These are phyloP conservation scores for Hyphopichia burtonii DNA, from an alignment of 1,139 yeast species.

Conservation along the genomic window DNA sequence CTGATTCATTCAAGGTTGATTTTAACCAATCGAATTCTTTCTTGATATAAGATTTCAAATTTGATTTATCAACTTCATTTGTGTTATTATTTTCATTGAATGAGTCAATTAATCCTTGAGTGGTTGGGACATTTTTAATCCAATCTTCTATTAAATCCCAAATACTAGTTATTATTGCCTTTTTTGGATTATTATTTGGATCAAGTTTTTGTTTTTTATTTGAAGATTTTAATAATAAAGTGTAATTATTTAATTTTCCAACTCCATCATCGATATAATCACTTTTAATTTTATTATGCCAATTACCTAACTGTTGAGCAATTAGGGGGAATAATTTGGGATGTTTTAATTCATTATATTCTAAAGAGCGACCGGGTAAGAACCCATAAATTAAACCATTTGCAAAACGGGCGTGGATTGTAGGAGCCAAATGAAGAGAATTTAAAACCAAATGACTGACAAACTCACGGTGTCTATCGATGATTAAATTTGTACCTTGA, in stretches of 20 bases:
- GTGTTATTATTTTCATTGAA: constrained; percentile 35
- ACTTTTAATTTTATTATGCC: constrained; percentile 57
- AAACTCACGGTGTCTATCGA: constrained; percentile 74
- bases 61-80: constrained; percentile 22
- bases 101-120: constrained; percentile 39
- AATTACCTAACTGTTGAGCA: constrained; percentile 67
- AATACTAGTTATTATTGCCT: constrained; percentile 41
- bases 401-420: constrained; percentile 64
- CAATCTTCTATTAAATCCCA: constrained; percentile 65
- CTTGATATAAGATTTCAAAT: constrained; percentile 38
- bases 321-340: constrained; percentile 53
- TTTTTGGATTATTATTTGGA: constrained; percentile 13
- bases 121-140: constrained; percentile 59
- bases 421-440: constrained; percentile 65
- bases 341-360: constrained; percentile 53
- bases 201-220: constrained; percentile 9
- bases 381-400: constrained; percentile 77
- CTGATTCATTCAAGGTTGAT: constrained; percentile 28
- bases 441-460: constrained; percentile 67
- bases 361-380: constrained; percentile 62
- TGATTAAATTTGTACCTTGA: constrained; percentile 69
- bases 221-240: constrained; percentile 16
- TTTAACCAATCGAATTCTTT: constrained; percentile 59
- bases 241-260: constrained; percentile 39
- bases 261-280: constrained; percentile 52